These are phyloP conservation scores for Sarcomyxa edulis DNA, from an alignment of 768 basidiomycete genomes.

Conservation along the genomic window DNA sequence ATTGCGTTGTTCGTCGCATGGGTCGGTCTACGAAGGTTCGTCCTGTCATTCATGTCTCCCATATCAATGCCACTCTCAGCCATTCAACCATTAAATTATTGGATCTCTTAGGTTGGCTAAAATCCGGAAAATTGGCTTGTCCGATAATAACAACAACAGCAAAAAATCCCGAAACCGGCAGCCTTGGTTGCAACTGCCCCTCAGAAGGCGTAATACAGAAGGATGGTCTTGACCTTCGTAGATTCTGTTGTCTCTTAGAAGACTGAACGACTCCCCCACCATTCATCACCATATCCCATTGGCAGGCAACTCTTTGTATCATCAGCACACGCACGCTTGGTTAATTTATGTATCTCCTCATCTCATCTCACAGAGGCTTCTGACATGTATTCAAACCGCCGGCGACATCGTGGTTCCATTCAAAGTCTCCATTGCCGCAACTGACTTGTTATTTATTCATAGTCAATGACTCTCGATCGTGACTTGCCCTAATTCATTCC, in stretches of 20 bases:
- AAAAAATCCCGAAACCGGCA: slow-evolving; percentile 14
- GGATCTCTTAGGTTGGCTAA: slow-evolving; percentile 29
- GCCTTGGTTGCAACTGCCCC: slow-evolving; percentile 43
- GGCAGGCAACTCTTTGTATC: too few species aligned
- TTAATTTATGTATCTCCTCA: slow-evolving; percentile 1
- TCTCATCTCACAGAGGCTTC: not conserved
- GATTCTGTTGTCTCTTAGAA: too few species aligned
- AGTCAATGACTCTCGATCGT: too few species aligned
- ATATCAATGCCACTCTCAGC: not conserved
- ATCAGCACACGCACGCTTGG: too few species aligned
- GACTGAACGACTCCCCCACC: too few species aligned
- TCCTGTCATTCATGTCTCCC: too few species aligned
- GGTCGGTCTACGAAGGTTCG: slow-evolving; percentile 65
- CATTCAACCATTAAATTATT: slow-evolving; percentile 6
- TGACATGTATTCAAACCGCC: not conserved
- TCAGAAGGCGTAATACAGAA: slow-evolving; percentile 32
- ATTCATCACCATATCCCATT: too few species aligned
- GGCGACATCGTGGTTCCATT: not conserved
- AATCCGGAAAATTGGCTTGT: slow-evolving; percentile 43
- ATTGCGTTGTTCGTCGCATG: slow-evolving; percentile 59
- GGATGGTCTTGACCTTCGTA: slow-evolving; percentile 32
- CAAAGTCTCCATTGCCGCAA: not conserved
- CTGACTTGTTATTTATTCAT: too few species aligned
- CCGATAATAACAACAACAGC: slow-evolving; percentile 25
- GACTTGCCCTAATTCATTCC: too few species aligned